These are phyloP conservation scores for Lodderomyces margitis DNA, from an alignment of 1,139 yeast species.

Conservation along the genomic window DNA sequence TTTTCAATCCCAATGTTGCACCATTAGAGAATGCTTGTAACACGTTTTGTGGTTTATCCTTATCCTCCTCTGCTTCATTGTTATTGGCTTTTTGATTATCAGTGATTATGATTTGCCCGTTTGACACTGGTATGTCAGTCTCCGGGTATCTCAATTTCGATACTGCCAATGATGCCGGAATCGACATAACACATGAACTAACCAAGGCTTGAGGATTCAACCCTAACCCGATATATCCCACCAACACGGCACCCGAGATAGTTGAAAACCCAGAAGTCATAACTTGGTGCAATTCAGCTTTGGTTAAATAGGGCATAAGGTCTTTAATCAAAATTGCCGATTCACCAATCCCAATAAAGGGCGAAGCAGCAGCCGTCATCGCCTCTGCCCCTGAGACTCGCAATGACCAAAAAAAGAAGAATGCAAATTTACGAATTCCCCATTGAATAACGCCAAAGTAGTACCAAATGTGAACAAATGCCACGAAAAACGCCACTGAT, in stretches of 20 bases:
- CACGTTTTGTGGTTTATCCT: constrained; percentile 49
- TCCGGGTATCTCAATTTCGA: constrained; percentile 65
- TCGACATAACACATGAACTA: constrained; percentile 69
- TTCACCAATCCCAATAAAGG: constrained; percentile 70
- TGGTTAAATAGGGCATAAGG: constrained; percentile 58
- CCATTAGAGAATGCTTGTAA: constrained; percentile 66
- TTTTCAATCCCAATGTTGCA: constrained; percentile 57
- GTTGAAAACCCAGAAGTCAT: constrained; percentile 70
- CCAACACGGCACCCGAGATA: constrained; percentile 65
- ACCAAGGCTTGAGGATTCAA: constrained; percentile 64
- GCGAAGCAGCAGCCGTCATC: constrained; percentile 67
- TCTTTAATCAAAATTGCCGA: constrained; percentile 63
- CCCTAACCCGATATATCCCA: constrained; percentile 64
- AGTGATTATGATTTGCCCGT: constrained; percentile 49
- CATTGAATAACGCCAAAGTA: constrained; percentile 63
- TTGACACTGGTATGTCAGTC: constrained; percentile 54
- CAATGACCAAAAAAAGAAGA: constrained; percentile 62
- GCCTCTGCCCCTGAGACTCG: constrained; percentile 67
- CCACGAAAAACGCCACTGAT: constrained; percentile 63
- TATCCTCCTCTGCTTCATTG: constrained; percentile 18
- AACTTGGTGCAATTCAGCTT: constrained; percentile 64
- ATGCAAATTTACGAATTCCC: constrained; percentile 59
- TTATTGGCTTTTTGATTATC: constrained; percentile 40
- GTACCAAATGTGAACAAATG: constrained; percentile 61
- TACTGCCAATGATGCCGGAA: constrained; percentile 65